Evolutionary conservation across 2,329 filamentous ascomycete species (phyloP), one percentile per base, ranked within the genome.

Genomic region (Aspergillus bombycis): DNA sequence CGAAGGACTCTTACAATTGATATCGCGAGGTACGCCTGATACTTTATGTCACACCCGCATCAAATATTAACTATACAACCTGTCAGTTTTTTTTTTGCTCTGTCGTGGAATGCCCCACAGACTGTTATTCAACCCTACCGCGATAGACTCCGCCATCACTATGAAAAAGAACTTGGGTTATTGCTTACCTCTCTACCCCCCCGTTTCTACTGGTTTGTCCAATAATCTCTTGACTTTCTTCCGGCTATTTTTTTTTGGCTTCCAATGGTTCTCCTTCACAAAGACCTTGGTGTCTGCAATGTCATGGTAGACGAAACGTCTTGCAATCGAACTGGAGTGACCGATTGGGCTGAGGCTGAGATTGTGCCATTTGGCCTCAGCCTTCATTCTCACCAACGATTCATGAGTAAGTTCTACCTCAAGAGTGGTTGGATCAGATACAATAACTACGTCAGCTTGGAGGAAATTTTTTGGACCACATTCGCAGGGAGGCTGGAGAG

Each of bases 271-370:
- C 73, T 82, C 21, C 71, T 79, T 2, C 77, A 81, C 62, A 66
- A 68, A 62, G 77, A 81, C 58, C 79, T 82, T 66, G 67, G 75
- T 26, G 38, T 59, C 32, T 77, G 68, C 70, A 82, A 82, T 62
- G 77, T 81, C 46, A 72, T 81, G 11, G 79, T 82, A 6, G 71
- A 81, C 46, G 69, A 77, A 50, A 64, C 10, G 6, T 68, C 77
- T 36, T 80, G 73, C 68, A 74, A 77, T 67, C 63, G 82, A 4
- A 69, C 70, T 36, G 79, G 79, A 2, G 78, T 82, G 9, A 71
- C 82, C 60, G 78, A 81, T 70, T 83, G 77, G 79, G 75, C 79
- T 1, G 77, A 82, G 67, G 75, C 79, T 3, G 71, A 75, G 55
- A 72, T 81, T 30, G 58, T 72, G n/a, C 78, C 79, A 9, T 82